phyloP scores from a whole-genome alignment of 768 basidiomycete genomes.

The Suillus brevipes region DNA sequence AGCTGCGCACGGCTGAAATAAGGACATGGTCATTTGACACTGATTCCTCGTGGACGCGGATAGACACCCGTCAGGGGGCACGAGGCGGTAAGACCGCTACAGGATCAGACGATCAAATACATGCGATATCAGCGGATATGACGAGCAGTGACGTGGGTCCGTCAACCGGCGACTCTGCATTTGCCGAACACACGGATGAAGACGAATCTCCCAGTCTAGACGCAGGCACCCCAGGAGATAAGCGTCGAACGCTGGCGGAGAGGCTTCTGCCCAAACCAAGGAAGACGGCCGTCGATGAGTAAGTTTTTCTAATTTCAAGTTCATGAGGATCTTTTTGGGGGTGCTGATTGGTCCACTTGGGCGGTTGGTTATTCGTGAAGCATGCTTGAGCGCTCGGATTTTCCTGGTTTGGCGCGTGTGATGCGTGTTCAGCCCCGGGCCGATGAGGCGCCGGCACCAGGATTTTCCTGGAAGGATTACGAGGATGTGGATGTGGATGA shows the following conservation, averaged over 20 bases:
- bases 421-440: slow-evolving; percentile 63
- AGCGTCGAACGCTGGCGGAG: slow-evolving; percentile 54
- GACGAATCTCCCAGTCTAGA: slow-evolving; percentile 36
- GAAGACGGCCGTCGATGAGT: slow-evolving; percentile 74
- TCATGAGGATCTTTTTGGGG: no score
- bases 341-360: background rate
- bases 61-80: slow-evolving; percentile 44
- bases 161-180: slow-evolving; percentile 46
- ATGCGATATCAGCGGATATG: slow-evolving; percentile 32
- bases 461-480: slow-evolving; percentile 78
- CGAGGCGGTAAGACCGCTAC: slow-evolving; percentile 14
- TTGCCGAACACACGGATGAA: slow-evolving; percentile 32
- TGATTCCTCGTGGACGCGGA: slow-evolving; percentile 72
- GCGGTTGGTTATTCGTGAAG: slow-evolving; percentile 36
- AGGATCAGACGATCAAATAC: slow-evolving; percentile 11
- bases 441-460: slow-evolving; percentile 59
- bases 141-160: slow-evolving; percentile 52
- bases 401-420: slow-evolving; percentile 58
- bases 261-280: slow-evolving; percentile 61
- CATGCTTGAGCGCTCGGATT: slow-evolving; percentile 62
- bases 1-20: slow-evolving; percentile 26
- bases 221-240: slow-evolving; percentile 31
- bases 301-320: slow-evolving; percentile 26
- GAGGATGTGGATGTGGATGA: slow-evolving; percentile 62
- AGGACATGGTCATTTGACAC: slow-evolving; percentile 39